Percentiles rank a stretch among this genome's conserved stretches.
These are phyloP conservation scores for Phytophthora pseudosyringae DNA, from an alignment of 352 stramenopile genomes.

Conservation along the genomic window DNA sequence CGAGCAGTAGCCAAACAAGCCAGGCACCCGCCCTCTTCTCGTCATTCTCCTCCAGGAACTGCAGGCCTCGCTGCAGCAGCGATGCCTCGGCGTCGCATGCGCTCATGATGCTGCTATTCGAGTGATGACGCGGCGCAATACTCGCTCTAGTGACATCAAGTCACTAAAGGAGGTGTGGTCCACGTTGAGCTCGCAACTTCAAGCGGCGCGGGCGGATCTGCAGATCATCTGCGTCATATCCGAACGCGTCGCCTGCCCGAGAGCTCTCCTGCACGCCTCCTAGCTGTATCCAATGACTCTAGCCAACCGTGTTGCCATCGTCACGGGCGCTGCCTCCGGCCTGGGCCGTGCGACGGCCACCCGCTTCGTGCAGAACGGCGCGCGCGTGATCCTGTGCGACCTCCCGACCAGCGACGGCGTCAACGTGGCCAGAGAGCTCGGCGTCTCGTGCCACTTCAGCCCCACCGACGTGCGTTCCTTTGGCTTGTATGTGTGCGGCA, in stretches of 20 bases:
- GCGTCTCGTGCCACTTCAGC: conserved; percentile 82
- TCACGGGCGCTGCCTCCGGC: conserved; percentile 94
- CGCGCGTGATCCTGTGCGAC: conserved; percentile 93
- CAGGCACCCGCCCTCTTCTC: conserved; percentile 47
- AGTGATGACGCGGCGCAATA: conserved; percentile 29
- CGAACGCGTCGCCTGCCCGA: neutral
- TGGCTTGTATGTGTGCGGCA: neutral
- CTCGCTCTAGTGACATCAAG: conserved; percentile 21
- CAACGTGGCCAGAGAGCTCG: conserved; percentile 77
- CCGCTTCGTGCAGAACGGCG: conserved; percentile 90
- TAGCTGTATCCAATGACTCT: conserved; percentile 51
- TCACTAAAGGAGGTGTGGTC: conserved; percentile 18
- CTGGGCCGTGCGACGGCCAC: conserved; percentile 93
- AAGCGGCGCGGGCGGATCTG: conserved; percentile 14
- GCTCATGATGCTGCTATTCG: conserved; percentile 23
- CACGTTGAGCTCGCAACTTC: conserved; percentile 30
- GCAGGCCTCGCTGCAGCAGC: conserved; percentile 52
- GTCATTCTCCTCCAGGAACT: conserved; percentile 63
- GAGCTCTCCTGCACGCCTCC: neutral
- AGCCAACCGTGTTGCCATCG: conserved; percentile 79
- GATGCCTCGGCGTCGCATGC: conserved; percentile 19
- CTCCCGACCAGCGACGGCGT: conserved; percentile 84
- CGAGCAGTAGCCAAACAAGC: conserved; percentile 61
- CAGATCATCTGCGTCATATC: conserved; percentile 1
- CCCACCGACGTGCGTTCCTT: conserved; percentile 62